Base-by-base conservation (phyloP, 495 filamentous ascomycete genomes). In the Bacidia gigantensis region DNA sequence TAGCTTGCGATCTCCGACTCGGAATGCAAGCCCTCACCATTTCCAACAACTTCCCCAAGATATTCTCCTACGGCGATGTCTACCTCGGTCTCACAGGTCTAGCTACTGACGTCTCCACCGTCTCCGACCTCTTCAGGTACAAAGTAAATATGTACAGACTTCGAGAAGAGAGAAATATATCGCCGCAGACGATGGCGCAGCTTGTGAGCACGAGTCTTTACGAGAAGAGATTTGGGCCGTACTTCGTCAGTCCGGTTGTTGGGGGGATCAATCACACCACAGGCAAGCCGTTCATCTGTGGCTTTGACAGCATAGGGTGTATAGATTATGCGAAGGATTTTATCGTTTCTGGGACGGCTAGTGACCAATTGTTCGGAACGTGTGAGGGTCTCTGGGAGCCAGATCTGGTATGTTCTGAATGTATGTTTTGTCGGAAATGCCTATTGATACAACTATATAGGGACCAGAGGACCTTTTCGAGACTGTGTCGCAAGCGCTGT, bases 111-210 rank as follows among this genome's bases (percentile, higher is more conserved):
- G 87, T 98, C 39, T 78, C 79, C 29, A 96, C 93, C 55, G 92
- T 98, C 56, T 84, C 83, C 54, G 92, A 98, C 70, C 86, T 96
- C 58, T 92, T 98, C 77, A 88, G 92, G 62, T 96, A 92, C 77
- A 98, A 98, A 75, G 88, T 95, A 61, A 98, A 98, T 77, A 89
- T 98, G 87, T 98, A 98, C 80, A 87, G 92, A 38, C 80, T 98
- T 60, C 87, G 92, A 61, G 92, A 98, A 72, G 92, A 97, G 73
- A 89, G 92, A 58, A 75, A 86, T 69, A 96, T 97, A 72, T 82
- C 86, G 39, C 92, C 92, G 18, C 75, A 85, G 69, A 98, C 92
- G 44, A 82, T 97, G 71, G 90, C 92, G 64, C 95, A 97, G 73
- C 80, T 98, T 49, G 90, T 98, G 61, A 87, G 81, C 64, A 84